phyloP scores from a whole-genome alignment of 768 basidiomycete genomes.

The Cantharellus anzutake region DNA sequence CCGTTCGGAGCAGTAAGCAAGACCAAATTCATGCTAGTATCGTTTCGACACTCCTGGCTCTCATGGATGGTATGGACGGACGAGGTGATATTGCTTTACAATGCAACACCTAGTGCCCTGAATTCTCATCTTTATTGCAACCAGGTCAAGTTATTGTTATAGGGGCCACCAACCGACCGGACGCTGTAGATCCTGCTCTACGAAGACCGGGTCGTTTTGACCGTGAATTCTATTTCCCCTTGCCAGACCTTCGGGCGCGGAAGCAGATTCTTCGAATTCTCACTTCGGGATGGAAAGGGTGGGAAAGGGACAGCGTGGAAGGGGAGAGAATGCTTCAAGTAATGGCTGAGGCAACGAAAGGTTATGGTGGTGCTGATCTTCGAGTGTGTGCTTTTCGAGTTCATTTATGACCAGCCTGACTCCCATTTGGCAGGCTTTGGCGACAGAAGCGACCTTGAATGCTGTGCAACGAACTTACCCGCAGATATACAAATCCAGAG shows the following conservation, averaged over 20 bases:
- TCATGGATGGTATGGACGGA: slow-evolving; percentile 99
- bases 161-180: slow-evolving; percentile 92
- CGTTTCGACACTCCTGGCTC: slow-evolving; percentile 82
- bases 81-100: slow-evolving; percentile 26
- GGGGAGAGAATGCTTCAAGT: slow-evolving; percentile 33
- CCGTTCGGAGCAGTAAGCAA: slow-evolving; percentile 94
- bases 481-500: slow-evolving; percentile 86
- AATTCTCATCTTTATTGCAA: not conserved
- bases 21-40: slow-evolving; percentile 98
- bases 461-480: slow-evolving; percentile 93
- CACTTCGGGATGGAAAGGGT: slow-evolving; percentile 78
- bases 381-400: slow-evolving; percentile 35
- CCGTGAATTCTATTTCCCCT: slow-evolving; percentile 91
- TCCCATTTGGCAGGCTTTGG: slow-evolving; percentile 47
- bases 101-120: not conserved
- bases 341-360: slow-evolving; percentile 70
- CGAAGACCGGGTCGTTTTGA: slow-evolving; percentile 91
- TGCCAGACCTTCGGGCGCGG: slow-evolving; percentile 69
- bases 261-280: slow-evolving; percentile 81
- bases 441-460: slow-evolving; percentile 92
- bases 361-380: slow-evolving; percentile 94
- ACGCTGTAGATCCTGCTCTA: slow-evolving; percentile 93
- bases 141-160: slow-evolving; percentile 83
- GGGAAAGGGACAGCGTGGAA: slow-evolving; percentile 32
- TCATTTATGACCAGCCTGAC: not conserved